Evolutionary conservation across 345 rosid species (phyloP), one percentile per base, ranked within the genome.

Genomic region (Passiflora organensis): DNA sequence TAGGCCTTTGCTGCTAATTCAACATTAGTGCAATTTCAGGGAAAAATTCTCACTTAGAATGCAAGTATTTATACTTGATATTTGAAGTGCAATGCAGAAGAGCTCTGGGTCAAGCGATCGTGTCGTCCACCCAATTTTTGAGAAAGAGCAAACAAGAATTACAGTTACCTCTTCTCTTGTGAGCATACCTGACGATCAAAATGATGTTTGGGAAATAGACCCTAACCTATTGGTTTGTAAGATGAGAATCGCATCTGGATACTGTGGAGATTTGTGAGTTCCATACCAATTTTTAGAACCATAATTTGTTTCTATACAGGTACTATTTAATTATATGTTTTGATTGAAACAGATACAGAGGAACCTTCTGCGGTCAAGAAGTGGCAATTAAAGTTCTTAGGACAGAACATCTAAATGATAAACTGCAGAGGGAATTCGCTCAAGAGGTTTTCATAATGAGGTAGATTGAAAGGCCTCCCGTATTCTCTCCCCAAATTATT

Each of bases 191-290:
- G 50, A 69, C 58, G 78, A 78, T 34, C 64, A 64, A 55, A 60
- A 55, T 19, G 81, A 79, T 69, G 83, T 72, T 56, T 72, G 87
- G 91, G 87, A 82, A 73, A 78, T 85, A 60, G 81, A 78, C 72
- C 56, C 67, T 12, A 62, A 61, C 68, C 55, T 51, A 28, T 54
- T 77, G 65, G 60, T 23, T 23, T 67, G 49, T 56, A 76, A 67
- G 55, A 39, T 41, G 62, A 67, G 63, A 67, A 61, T 77, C 67
- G 71, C 78, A 47, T 70, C 73, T 16, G 81, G 81, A 48, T 73
- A 76, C 24, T 48, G 49, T 60, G 71, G 76, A 22, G 78, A 73
- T 43, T 54, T 77, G 81, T 77, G 48, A 73, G 78, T 59, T 46
- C 20, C 48, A 28, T 41, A 16, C 44, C 21, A 59, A 64, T 59